Evolutionary conservation across 805 yeast species (phyloP).

Genomic region (Yamadazyma phyllophila): DNA sequence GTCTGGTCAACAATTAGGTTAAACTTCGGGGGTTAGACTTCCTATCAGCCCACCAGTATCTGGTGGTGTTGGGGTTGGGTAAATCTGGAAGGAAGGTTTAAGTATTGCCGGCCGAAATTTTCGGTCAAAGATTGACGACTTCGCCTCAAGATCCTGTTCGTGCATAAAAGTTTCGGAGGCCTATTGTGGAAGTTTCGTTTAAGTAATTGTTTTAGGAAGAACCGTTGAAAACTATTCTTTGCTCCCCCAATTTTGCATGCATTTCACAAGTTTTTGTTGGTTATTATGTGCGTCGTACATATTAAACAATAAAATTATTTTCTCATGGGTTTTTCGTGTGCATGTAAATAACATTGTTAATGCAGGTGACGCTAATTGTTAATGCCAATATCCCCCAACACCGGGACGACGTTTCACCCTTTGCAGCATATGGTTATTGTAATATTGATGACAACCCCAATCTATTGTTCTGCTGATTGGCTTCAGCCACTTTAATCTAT

Average conservation of each 20-base stretch:
- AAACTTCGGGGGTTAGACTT: too few species aligned
- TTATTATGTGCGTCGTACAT: not conserved
- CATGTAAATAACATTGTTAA: not conserved
- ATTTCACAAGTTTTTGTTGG: not conserved
- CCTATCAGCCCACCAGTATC: too few species aligned
- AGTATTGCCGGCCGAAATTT: too few species aligned
- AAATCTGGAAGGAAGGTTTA: too few species aligned
- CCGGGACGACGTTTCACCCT: too few species aligned
- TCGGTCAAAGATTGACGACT: not conserved
- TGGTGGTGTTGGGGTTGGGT: too few species aligned
- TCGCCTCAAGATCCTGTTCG: not conserved
- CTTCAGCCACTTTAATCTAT: too few species aligned
- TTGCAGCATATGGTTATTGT: too few species aligned
- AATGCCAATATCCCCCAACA: too few species aligned
- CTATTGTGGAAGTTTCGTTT: not conserved
- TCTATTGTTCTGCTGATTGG: too few species aligned
- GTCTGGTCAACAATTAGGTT: too few species aligned
- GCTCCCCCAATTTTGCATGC: not conserved
- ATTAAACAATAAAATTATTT: not conserved
- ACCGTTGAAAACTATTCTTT: not conserved
- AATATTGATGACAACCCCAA: too few species aligned
- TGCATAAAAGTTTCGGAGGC: not conserved
- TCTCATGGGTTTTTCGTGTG: not conserved
- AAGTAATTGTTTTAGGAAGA: not conserved
- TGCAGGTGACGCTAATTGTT: conserved; percentile 1